phyloP scores from a whole-genome alignment of 352 stramenopile genomes.

The Phytophthora pini region DNA sequence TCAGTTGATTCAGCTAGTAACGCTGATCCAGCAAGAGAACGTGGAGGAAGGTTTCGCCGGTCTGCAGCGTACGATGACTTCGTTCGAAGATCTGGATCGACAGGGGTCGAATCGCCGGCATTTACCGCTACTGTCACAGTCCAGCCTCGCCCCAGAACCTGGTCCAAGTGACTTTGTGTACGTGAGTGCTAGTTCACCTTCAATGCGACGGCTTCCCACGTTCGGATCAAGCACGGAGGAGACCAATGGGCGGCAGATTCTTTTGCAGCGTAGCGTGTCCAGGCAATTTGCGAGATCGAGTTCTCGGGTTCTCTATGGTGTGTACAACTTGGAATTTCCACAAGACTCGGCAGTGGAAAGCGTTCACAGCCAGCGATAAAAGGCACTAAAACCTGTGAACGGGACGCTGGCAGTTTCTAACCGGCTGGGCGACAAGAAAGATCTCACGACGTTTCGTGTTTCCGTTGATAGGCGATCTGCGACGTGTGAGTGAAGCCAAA shows the following conservation, averaged over 20 bases:
- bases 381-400: not conserved
- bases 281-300: slow-evolving; percentile 19
- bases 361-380: too few species aligned
- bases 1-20: slow-evolving; percentile 49
- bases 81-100: slow-evolving; percentile 20
- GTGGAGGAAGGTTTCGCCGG: slow-evolving; percentile 15
- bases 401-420: too few species aligned
- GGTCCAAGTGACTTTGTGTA: slow-evolving; percentile 28
- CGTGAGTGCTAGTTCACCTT: slow-evolving; percentile 16
- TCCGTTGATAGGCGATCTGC: slow-evolving; percentile 16
- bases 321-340: slow-evolving; percentile 22
- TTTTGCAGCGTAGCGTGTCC: slow-evolving; percentile 2
- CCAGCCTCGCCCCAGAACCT: slow-evolving; percentile 20
- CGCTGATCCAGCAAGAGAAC: slow-evolving; percentile 32
- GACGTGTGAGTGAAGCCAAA: slow-evolving; percentile 32
- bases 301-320: slow-evolving; percentile 20
- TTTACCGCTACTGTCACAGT: slow-evolving; percentile 27
- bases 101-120: slow-evolving; percentile 10
- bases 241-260: not conserved
- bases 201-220: slow-evolving; percentile 4
- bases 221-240: slow-evolving; percentile 8
- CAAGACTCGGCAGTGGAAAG: slow-evolving; percentile 9
- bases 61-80: slow-evolving; percentile 20
- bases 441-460: slow-evolving; percentile 3
- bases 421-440: not conserved